Percentiles rank a stretch among this genome's conserved stretches.
Conservation (phyloP, 139 green algal genomes). For the Haematococcus lacustris region DNA sequence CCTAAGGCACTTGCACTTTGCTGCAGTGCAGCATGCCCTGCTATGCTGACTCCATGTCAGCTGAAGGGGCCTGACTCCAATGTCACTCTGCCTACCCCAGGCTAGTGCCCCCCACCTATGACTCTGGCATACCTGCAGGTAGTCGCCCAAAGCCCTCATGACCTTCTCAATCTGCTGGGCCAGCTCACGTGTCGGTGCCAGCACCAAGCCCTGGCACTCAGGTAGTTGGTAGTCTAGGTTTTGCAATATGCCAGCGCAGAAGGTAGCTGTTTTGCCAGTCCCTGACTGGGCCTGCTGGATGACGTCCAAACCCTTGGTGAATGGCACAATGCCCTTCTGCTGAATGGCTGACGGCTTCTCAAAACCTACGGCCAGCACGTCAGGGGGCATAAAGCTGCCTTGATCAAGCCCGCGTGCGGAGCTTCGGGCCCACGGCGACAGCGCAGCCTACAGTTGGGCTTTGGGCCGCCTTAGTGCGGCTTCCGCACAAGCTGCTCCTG, state of each 20-base stretch:
- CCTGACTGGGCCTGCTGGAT: constrained; percentile 99
- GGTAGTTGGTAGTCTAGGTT: constrained; percentile 90
- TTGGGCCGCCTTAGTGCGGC: too few relatives aligned
- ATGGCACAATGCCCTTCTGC: constrained; percentile 98
- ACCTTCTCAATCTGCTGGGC: constrained; percentile 99
- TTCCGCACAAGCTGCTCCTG: too few relatives aligned
- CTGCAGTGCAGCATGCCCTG: too few relatives aligned
- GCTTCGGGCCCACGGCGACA: too few relatives aligned
- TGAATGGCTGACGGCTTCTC: constrained; percentile 99
- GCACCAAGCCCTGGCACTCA: constrained; percentile 97
- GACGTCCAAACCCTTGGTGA: constrained; percentile 94
- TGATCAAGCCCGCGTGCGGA: too few relatives aligned
- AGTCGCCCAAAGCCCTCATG: constrained; percentile 96
- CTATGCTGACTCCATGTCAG: too few relatives aligned
- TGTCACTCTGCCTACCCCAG: too few relatives aligned
- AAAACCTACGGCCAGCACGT: constrained; percentile 87
- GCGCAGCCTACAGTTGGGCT: too few relatives aligned
- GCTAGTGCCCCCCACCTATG: too few relatives aligned
- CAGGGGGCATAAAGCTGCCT: too few relatives aligned
- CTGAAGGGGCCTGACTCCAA: too few relatives aligned
- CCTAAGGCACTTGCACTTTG: too few relatives aligned
- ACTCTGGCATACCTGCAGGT: constrained; percentile 60
- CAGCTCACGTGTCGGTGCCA: constrained; percentile 97
- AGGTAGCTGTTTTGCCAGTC: constrained; percentile 99
- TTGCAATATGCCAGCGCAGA: constrained; percentile 97